A percentile compares a stretch with the other conserved stretches of the same genome.
Evolutionary conservation across 176 grass and related monocot species (phyloP).

Genomic region (Thinopyrum elongatum): DNA sequence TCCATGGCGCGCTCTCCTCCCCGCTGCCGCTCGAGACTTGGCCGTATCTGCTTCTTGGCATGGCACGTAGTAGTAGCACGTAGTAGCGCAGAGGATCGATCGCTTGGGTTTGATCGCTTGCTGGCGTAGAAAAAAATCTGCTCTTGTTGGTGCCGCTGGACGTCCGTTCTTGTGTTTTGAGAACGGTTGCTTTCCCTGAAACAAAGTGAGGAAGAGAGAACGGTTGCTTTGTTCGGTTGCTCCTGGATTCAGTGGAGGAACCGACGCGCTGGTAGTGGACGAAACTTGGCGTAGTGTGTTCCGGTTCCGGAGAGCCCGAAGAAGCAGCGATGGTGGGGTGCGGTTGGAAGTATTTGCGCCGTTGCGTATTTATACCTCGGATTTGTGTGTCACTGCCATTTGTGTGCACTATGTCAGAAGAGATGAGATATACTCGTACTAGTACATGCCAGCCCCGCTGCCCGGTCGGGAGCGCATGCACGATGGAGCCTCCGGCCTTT

Average conservation of each 20-base stretch:
- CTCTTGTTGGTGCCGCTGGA: slow-evolving; percentile 3
- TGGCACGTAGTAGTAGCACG: background rate
- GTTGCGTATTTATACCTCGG: too few species aligned
- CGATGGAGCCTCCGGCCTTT: background rate
- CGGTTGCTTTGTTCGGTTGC: slow-evolving; percentile 21
- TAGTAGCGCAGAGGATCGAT: background rate
- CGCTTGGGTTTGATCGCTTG: background rate
- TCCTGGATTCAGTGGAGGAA: slow-evolving; percentile 7
- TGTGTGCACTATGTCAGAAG: too few species aligned
- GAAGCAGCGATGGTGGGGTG: background rate
- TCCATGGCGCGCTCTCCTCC: slow-evolving; percentile 13
- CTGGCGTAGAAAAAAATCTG: background rate
- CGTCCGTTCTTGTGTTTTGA: background rate
- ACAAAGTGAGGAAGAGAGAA: background rate
- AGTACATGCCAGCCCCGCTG: background rate
- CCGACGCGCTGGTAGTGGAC: background rate
- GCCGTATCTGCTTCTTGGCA: slow-evolving; percentile 1
- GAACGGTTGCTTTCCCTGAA: slow-evolving; percentile 11
- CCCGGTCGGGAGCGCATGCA: too few species aligned
- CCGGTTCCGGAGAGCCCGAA: background rate
- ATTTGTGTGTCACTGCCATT: too few species aligned
- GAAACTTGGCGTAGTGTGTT: background rate
- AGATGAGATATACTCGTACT: too few species aligned
- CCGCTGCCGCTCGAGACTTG: background rate
- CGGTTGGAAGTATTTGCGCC: background rate